Percentiles rank a stretch among this genome's conserved stretches.
phyloP scores from a whole-genome alignment of 371 early-diverging fungal genomes.

The Lichtheimia corymbifera region DNA sequence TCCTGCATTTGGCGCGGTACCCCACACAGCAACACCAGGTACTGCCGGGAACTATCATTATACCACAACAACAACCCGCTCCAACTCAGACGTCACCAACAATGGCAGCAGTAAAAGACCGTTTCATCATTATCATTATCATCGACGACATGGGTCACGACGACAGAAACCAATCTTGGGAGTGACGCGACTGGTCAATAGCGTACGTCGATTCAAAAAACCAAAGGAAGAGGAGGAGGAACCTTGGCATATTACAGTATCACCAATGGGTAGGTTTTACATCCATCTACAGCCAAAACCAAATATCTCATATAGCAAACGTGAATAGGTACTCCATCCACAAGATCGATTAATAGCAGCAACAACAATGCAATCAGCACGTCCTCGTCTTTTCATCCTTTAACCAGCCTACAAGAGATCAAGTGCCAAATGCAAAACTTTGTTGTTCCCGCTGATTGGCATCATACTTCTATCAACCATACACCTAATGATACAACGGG shows the following conservation, averaged over 20 bases:
- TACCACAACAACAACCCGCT: not conserved
- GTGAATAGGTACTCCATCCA: too few relatives aligned
- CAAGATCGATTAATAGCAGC: not conserved
- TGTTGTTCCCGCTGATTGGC: conserved; percentile 10
- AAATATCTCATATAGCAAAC: too few relatives aligned
- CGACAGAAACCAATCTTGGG: conserved; percentile 10
- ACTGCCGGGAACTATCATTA: not conserved
- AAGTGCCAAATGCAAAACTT: conserved; percentile 13
- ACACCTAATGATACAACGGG: not conserved
- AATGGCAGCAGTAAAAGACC: not conserved
- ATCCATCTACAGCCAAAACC: not conserved
- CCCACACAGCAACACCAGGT: not conserved
- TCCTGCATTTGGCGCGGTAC: not conserved
- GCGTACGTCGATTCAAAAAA: conserved; percentile 12
- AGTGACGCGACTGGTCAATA: conserved; percentile 10
- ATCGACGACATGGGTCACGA: not conserved
- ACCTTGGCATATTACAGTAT: not conserved
- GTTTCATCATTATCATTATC: not conserved
- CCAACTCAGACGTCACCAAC: not conserved
- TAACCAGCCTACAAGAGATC: conserved; percentile 9
- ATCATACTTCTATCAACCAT: not conserved
- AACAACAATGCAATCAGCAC: not conserved
- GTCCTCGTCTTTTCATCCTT: not conserved
- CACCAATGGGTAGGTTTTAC: not conserved
- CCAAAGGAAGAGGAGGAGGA: not conserved